Evolutionary conservation across 331 rosid genomes (phyloP).

Genomic region (Cydonia oblonga): DNA sequence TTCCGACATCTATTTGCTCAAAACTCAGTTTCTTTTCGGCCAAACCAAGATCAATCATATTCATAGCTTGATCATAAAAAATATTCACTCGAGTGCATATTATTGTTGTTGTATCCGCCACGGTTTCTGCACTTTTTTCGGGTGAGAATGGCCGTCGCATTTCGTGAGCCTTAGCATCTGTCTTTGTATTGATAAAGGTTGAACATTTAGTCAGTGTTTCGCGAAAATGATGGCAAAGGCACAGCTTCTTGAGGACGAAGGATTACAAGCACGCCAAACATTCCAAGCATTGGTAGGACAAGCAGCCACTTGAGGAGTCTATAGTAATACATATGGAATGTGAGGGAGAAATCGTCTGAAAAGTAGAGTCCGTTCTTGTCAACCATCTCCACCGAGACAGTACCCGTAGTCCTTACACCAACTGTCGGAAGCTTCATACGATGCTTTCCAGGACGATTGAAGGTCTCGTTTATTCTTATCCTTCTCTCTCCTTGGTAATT

Average conservation of each 20-base stretch:
- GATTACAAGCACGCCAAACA: constrained; percentile 83
- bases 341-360: constrained; percentile 89
- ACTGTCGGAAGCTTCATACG: constrained; percentile 82
- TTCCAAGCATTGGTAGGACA: constrained; percentile 89
- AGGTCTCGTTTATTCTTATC: constrained; percentile 52
- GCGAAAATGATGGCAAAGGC: constrained; percentile 91
- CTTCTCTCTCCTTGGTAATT: constrained; percentile 97
- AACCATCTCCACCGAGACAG: constrained; percentile 92
- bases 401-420: constrained; percentile 74
- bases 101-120: background rate
- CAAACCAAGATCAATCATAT: background rate
- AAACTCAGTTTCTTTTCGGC: background rate
- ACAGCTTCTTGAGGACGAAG: constrained; percentile 80
- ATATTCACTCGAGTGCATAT: background rate
- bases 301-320: constrained; percentile 92
- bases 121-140: background rate
- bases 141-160: background rate
- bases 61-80: constrained; percentile 12
- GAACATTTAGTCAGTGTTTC: constrained; percentile 53
- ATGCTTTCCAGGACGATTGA: constrained; percentile 60
- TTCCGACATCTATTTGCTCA: background rate
- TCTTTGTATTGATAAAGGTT: constrained; percentile 1
- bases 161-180: background rate
- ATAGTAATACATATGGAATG: constrained; percentile 95
- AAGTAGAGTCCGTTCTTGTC: constrained; percentile 88